Evolutionary conservation across 179 eudicot species (phyloP), one percentile per base, ranked within the genome.

Genomic region (Beta corolliflora): DNA sequence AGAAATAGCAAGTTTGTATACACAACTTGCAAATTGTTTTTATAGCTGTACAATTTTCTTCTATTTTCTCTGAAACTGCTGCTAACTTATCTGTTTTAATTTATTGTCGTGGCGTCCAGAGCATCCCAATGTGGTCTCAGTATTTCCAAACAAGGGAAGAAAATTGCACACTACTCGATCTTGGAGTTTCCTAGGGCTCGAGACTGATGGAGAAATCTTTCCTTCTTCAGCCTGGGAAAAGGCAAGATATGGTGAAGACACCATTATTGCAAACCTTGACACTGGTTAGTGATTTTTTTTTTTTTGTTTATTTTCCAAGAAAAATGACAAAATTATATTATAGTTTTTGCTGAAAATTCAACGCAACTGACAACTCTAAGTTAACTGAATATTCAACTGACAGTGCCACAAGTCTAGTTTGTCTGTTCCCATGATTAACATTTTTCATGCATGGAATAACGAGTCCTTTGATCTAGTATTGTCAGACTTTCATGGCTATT

Each of bases 151-250:
- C 81, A 66, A 84, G 64, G 99, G 95, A 45, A 91, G 87, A 58
- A 90, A 89, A 84, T 76, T 95, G 56, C 98, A 95, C 76, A 95
- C 99, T 41, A 94, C 99, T 41, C 79, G 95, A 60, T 91, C 99
- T 15, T 95, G 99, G 99, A 85, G 77, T 21, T 95, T 95, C 83
- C 71, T 86, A 6, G 88, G 88, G 23, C 75, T 88, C 5, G 84
- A 84, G 76, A 79, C 77, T 15, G 21, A 82, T 65, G 89, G 81
- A n/a, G 75, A 5, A 44, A 52, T 86, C 2, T 75, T 79, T 71
- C 52, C 73, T 13, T 10, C 36, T 8, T 85, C 87, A 16, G 46
- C 81, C 2, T 88, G 90, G 88, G 70, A 65, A 9, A 84, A 86
- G 83, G 84, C 90, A 0, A 69, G 80, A 29, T 88, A 73, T 56